A percentile compares a stretch with the other conserved stretches of the same genome.
Conservation (phyloP, 352 stramenopile species). For the Sclerospora graminicola region DNA sequence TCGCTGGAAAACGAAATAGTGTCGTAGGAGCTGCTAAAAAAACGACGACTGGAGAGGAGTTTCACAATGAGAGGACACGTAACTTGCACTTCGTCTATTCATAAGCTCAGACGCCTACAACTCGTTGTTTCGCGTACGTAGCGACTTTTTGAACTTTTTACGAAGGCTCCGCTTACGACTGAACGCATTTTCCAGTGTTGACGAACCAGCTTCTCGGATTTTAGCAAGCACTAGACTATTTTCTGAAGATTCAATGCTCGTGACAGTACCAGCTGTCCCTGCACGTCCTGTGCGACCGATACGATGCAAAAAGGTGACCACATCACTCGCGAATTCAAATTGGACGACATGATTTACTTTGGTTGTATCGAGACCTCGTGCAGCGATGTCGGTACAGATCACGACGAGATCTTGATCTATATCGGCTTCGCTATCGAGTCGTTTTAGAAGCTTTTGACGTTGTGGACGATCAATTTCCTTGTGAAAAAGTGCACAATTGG, state of each 20-base stretch:
- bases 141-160: slow-evolving; percentile 68
- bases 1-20: slow-evolving; percentile 8
- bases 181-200: slow-evolving; percentile 54
- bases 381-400: slow-evolving; percentile 71
- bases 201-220: slow-evolving; percentile 41
- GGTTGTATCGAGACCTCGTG: slow-evolving; percentile 59
- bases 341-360: slow-evolving; percentile 66
- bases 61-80: slow-evolving; percentile 7
- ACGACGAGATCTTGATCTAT: slow-evolving; percentile 30
- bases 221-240: slow-evolving; percentile 57
- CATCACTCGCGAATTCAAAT: slow-evolving; percentile 71
- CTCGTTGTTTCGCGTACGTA: slow-evolving; percentile 3
- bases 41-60: slow-evolving; percentile 13
- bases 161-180: slow-evolving; percentile 73
- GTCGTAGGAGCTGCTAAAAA: neutral
- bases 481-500: slow-evolving; percentile 36
- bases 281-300: slow-evolving; percentile 64
- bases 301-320: slow-evolving; percentile 76
- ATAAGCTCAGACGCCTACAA: slow-evolving; percentile 4
- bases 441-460: slow-evolving; percentile 34
- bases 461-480: slow-evolving; percentile 49
- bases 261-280: slow-evolving; percentile 41
- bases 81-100: slow-evolving; percentile 6
- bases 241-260: slow-evolving; percentile 52
- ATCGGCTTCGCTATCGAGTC: slow-evolving; percentile 24